These are phyloP conservation scores for Pseudogymnoascus verrucosus DNA, from an alignment of 2,329 filamentous ascomycete genomes.

Conservation along the genomic window DNA sequence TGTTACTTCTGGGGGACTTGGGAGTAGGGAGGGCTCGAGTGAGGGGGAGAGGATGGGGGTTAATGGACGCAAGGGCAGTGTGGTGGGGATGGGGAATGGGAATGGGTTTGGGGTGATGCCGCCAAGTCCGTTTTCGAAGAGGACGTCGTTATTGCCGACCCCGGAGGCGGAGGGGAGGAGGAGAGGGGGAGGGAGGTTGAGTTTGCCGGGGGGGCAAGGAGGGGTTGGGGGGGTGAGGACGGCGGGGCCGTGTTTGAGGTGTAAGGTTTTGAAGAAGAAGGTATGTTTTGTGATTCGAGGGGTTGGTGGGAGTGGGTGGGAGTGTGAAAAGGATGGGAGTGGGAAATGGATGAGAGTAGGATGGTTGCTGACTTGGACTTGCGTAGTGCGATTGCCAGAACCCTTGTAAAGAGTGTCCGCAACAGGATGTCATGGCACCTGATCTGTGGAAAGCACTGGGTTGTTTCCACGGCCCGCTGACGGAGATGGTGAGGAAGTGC, in stretches of 20 bases:
- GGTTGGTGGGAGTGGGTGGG: neutral
- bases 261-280: conserved; percentile 8
- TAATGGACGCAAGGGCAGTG: neutral
- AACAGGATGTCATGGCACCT: neutral
- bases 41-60: neutral
- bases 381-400: neutral
- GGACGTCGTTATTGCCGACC: neutral
- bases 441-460: neutral
- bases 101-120: neutral
- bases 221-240: neutral
- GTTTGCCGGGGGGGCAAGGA: neutral
- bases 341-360: neutral
- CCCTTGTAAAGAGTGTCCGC: neutral
- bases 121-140: neutral
- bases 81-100: neutral
- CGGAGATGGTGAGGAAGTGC: neutral
- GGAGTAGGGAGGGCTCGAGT: neutral
- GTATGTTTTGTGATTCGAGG: neutral
- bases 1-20: neutral
- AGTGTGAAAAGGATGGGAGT: too few species aligned
- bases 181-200: neutral
- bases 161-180: neutral
- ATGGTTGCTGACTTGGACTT: neutral
- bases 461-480: neutral
- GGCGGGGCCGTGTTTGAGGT: neutral